Percentiles rank a stretch among this genome's conserved stretches.
phyloP scores from a whole-genome alignment of 495 filamentous ascomycete species.

The Penicillium roqueforti region DNA sequence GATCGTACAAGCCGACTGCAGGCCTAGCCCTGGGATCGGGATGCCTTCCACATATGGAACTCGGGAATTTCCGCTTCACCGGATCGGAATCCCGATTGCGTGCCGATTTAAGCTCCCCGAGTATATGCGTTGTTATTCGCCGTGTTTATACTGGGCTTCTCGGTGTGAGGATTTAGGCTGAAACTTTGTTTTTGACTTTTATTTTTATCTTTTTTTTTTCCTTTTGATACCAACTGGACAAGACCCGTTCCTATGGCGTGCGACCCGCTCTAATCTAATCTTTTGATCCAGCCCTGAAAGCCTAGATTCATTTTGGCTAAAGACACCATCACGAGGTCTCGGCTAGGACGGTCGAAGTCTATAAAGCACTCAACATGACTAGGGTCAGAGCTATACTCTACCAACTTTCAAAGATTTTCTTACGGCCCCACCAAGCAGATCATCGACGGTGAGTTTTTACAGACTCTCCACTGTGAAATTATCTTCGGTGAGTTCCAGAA shows the following conservation, averaged over 20 bases:
- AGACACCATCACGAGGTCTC: too few species aligned
- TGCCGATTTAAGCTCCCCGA: slow-evolving; percentile 24
- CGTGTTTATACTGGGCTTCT: slow-evolving; percentile 10
- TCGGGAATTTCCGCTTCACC: slow-evolving; percentile 26
- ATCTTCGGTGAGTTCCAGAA: slow-evolving; percentile 20
- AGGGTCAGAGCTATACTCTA: neutral
- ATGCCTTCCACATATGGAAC: slow-evolving; percentile 3
- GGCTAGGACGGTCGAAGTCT: neutral
- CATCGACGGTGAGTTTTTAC: slow-evolving; percentile 17
- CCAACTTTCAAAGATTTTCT: slow-evolving; percentile 16
- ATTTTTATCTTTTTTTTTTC: neutral
- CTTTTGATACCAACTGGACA: too few species aligned
- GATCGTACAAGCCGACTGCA: slow-evolving; percentile 5
- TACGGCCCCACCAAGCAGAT: slow-evolving; percentile 20
- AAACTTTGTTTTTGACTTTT: neutral
- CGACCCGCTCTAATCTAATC: neutral
- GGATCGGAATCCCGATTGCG: slow-evolving; percentile 25
- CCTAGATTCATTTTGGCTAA: neutral
- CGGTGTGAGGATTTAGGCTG: slow-evolving; percentile 4
- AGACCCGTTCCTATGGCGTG: neutral
- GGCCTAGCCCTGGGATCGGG: slow-evolving; percentile 22
- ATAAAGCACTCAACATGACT: too few species aligned
- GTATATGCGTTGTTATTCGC: slow-evolving; percentile 11
- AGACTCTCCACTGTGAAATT: slow-evolving; percentile 11
- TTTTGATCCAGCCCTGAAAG: neutral